A percentile compares a stretch with the other conserved stretches of the same genome.
Conservation (phyloP, 2,329 filamentous ascomycete genomes). For the Chaetomiaceae sp. region DNA sequence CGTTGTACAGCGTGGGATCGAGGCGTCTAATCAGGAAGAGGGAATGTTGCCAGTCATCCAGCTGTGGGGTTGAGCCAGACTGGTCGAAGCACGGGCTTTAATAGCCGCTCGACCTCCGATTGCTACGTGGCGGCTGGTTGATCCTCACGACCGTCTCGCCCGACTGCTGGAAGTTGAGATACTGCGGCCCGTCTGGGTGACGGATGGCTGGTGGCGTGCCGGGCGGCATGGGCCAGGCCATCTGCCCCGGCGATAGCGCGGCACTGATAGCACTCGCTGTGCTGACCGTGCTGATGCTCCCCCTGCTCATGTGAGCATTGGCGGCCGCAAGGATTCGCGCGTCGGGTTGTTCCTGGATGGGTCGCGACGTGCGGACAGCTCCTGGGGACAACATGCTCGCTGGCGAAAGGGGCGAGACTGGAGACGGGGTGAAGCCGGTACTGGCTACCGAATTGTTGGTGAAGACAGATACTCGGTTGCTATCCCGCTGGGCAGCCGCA, state of each 20-base stretch:
- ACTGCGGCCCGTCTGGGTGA: slow-evolving; percentile 8
- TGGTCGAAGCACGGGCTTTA: background rate
- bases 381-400: slow-evolving; percentile 6
- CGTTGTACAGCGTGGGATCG: no score
- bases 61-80: no score
- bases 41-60: no score
- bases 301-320: slow-evolving; percentile 1
- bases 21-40: no score
- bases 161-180: slow-evolving; percentile 15
- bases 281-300: slow-evolving; percentile 16
- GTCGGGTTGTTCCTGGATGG: slow-evolving; percentile 6
- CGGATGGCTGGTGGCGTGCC: slow-evolving; percentile 12
- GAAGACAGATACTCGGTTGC: slow-evolving; percentile 12
- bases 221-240: slow-evolving; percentile 22
- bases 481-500: slow-evolving; percentile 2
- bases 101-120: background rate
- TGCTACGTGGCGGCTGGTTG: slow-evolving; percentile 3
- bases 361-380: slow-evolving; percentile 8
- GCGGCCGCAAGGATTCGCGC: slow-evolving; percentile 3
- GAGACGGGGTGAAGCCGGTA: slow-evolving; percentile 15
- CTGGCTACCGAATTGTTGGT: slow-evolving; percentile 6
- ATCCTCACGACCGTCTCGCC: slow-evolving; percentile 22
- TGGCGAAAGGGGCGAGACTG: slow-evolving; percentile 13
- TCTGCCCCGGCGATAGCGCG: slow-evolving; percentile 17
- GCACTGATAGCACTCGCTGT: slow-evolving; percentile 14